Conservation (phyloP, 108 stramenopile genomes). For the Nitzschia putrida region DNA sequence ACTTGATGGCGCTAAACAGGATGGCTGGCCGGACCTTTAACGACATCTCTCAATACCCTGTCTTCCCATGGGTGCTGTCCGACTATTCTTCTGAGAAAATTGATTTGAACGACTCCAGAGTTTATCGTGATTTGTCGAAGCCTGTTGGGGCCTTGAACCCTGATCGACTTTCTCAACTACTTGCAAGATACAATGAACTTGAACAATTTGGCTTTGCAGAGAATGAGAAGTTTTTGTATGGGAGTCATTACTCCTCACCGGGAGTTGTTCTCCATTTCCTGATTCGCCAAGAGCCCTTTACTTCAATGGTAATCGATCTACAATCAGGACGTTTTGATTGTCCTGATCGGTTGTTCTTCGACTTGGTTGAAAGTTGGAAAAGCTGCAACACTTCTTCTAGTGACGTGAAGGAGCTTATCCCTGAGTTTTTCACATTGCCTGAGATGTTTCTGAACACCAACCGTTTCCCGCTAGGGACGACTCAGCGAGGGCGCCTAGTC, state of each 20-base stretch:
- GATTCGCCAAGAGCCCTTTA: constrained; percentile 85
- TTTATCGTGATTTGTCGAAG: constrained; percentile 89
- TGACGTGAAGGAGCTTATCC: constrained; percentile 93
- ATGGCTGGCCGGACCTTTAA: constrained; percentile 95
- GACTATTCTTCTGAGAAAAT: constrained; percentile 82
- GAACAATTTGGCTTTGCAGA: constrained; percentile 75
- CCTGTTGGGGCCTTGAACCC: constrained; percentile 93
- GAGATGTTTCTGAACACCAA: constrained; percentile 89
- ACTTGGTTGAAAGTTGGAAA: constrained; percentile 70
- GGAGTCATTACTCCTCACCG: constrained; percentile 94
- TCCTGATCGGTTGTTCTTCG: constrained; percentile 92
- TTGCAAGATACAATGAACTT: constrained; percentile 75
- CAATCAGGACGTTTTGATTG: constrained; percentile 95
- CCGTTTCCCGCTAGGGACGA: constrained; percentile 83
- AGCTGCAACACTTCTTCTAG: constrained; percentile 74
- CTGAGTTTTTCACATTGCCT: constrained; percentile 90
- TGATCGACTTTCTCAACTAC: constrained; percentile 62
- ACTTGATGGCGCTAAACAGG: constrained; percentile 83
- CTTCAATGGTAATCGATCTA: constrained; percentile 85
- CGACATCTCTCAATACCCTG: constrained; percentile 94
- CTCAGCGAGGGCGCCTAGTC: constrained; percentile 73
- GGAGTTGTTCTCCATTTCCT: constrained; percentile 87
- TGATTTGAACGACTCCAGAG: constrained; percentile 72
- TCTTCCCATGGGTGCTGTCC: constrained; percentile 95
- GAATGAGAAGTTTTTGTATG: constrained; percentile 85